A percentile compares a stretch with the other conserved stretches of the same genome.
These are phyloP conservation scores for Thraustochytrium striatum DNA, from an alignment of 352 stramenopile genomes.

Conservation along the genomic window DNA sequence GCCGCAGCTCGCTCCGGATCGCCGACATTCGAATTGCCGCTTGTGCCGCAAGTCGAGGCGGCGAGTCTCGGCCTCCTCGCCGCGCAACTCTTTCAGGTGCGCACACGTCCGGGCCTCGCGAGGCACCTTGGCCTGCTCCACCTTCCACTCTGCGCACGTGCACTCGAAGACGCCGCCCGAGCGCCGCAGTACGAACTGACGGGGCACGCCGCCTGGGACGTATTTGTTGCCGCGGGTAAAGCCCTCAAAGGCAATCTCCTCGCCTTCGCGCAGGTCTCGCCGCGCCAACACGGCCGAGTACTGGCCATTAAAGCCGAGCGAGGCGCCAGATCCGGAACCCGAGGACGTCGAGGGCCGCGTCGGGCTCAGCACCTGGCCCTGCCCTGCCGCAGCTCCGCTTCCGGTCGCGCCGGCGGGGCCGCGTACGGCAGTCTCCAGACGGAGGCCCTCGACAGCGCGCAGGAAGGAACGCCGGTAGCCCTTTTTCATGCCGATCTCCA, in stretches of 20 bases:
- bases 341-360: not conserved
- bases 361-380: not conserved
- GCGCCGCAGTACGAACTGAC: not conserved
- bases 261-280: slow-evolving; percentile 24
- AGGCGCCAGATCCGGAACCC: too few relatives aligned
- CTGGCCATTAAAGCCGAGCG: too few relatives aligned
- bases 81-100: slow-evolving; percentile 28
- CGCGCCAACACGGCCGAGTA: too few relatives aligned
- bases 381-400: too few relatives aligned
- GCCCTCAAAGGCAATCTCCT: slow-evolving; percentile 15
- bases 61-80: not conserved
- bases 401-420: not conserved
- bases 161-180: slow-evolving; percentile 16
- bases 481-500: slow-evolving; percentile 42
- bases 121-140: slow-evolving; percentile 5
- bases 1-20: not conserved
- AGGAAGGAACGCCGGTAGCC: slow-evolving; percentile 38
- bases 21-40: slow-evolving; percentile 7
- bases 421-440: not conserved
- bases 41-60: slow-evolving; percentile 12
- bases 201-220: not conserved
- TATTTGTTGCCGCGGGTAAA: slow-evolving; percentile 41
- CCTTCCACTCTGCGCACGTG: slow-evolving; percentile 25
- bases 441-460: not conserved
- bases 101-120: slow-evolving; percentile 27